Conservation (phyloP, 768 basidiomycete genomes). For the Rubroboletus pulcherrimus region DNA sequence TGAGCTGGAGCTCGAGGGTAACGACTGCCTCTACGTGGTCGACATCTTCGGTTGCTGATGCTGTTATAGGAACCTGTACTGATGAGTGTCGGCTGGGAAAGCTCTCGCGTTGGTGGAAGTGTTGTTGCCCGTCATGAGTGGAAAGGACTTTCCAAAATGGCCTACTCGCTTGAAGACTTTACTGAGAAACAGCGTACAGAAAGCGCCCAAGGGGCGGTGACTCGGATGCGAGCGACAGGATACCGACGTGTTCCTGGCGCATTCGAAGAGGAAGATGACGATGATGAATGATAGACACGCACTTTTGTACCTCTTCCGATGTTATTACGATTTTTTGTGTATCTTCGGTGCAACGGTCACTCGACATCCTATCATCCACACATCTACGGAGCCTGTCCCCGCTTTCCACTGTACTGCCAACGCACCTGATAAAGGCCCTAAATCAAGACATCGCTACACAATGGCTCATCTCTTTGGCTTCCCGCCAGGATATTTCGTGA, state of each 20-base stretch:
- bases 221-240: conserved; percentile 8
- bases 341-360: background rate
- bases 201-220: conserved; percentile 17
- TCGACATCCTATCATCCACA: background rate
- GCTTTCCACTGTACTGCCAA: background rate
- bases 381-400: background rate
- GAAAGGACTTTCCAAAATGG: conserved; percentile 83
- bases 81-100: conserved; percentile 91
- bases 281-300: conserved; percentile 5
- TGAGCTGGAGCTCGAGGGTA: conserved; percentile 90
- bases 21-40: background rate
- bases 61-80: conserved; percentile 70
- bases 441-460: background rate
- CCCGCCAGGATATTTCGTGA: conserved; percentile 39
- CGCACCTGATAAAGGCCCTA: background rate
- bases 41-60: conserved; percentile 3
- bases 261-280: conserved; percentile 24
- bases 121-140: conserved; percentile 92
- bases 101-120: conserved; percentile 53
- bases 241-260: conserved; percentile 25
- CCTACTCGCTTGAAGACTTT: conserved; percentile 67
- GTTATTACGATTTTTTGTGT: background rate
- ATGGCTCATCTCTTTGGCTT: conserved; percentile 31
- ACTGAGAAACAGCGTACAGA: conserved; percentile 51
- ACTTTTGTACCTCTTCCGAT: background rate